Percentiles rank a stretch among this genome's conserved stretches.
These are phyloP conservation scores for Cyclocybe cylindracea DNA, from an alignment of 768 basidiomycete genomes.

Conservation along the genomic window DNA sequence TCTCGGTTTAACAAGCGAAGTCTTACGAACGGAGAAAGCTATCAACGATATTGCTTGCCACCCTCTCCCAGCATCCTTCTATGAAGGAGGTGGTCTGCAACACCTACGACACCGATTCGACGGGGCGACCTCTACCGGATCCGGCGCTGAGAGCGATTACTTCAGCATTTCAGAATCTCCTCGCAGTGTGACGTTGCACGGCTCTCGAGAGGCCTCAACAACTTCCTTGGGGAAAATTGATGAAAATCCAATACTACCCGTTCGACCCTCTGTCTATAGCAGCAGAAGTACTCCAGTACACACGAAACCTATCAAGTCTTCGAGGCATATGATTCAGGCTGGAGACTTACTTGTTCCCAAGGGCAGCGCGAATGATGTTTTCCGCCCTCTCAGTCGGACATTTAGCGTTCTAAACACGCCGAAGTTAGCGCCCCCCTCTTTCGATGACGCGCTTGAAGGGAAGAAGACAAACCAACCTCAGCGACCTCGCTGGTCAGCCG, in stretches of 20 bases:
- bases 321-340: conserved; percentile 68
- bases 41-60: conserved; percentile 98
- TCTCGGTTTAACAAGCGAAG: conserved; percentile 91
- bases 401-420: conserved; percentile 56
- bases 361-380: conserved; percentile 44
- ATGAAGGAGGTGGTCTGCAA: conserved; percentile 89
- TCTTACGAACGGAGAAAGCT: conserved; percentile 93
- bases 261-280: conserved; percentile 18
- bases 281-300: conserved; percentile 8
- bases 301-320: conserved; percentile 20
- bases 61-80: conserved; percentile 89
- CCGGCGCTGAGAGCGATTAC: conserved; percentile 61
- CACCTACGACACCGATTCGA: conserved; percentile 91
- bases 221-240: conserved; percentile 26
- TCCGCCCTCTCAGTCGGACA: conserved; percentile 46
- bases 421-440: conserved; percentile 31
- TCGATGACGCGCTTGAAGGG: conserved; percentile 27
- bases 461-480: conserved; percentile 19
- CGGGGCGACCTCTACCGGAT: conserved; percentile 43
- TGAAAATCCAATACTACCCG: conserved; percentile 22
- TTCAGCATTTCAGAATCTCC: conserved; percentile 41
- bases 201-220: conserved; percentile 13
- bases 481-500: conserved; percentile 36
- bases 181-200: too few relatives aligned
- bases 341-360: conserved; percentile 74